Percentiles rank a stretch among this genome's conserved stretches.
Conservation (phyloP, 2,329 filamentous ascomycete genomes). For the Hypomyces perniciosus region DNA sequence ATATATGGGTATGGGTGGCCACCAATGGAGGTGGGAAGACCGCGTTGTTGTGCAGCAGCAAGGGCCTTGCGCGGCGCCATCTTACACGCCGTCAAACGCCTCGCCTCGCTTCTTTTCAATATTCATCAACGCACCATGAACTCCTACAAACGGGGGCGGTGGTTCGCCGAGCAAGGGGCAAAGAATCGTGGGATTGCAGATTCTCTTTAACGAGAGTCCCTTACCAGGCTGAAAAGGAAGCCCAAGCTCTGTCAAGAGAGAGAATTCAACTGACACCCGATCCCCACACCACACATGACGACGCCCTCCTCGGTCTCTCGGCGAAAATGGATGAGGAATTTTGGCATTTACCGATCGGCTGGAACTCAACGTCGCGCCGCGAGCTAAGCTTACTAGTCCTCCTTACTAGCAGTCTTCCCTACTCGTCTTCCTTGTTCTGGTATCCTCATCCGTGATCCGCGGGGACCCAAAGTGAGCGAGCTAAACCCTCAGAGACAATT, state of each 20-base stretch:
- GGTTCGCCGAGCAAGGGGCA: too few relatives aligned
- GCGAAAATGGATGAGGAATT: background rate
- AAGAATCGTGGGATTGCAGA: background rate
- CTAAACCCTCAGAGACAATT: background rate
- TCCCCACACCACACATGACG: background rate
- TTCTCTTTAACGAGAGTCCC: background rate
- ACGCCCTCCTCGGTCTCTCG: background rate
- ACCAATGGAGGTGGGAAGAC: conserved; percentile 7
- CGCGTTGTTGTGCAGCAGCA: conserved; percentile 2
- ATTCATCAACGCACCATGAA: background rate
- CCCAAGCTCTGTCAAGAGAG: background rate
- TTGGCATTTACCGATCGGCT: conserved; percentile 6
- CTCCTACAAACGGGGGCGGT: too few relatives aligned
- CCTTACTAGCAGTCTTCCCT: background rate
- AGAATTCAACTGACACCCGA: conserved; percentile 1
- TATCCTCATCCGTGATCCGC: too few relatives aligned
- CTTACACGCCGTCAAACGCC: background rate
- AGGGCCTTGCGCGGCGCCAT: background rate
- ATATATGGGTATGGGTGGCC: background rate
- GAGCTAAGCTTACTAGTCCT: background rate
- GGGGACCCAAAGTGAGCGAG: background rate
- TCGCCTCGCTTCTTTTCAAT: background rate
- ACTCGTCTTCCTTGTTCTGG: background rate
- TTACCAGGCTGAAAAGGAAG: background rate
- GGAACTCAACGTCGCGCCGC: conserved; percentile 8